These are phyloP conservation scores for Stentor coeruleus DNA, from an alignment of 73 alveolate species.

Conservation along the genomic window DNA sequence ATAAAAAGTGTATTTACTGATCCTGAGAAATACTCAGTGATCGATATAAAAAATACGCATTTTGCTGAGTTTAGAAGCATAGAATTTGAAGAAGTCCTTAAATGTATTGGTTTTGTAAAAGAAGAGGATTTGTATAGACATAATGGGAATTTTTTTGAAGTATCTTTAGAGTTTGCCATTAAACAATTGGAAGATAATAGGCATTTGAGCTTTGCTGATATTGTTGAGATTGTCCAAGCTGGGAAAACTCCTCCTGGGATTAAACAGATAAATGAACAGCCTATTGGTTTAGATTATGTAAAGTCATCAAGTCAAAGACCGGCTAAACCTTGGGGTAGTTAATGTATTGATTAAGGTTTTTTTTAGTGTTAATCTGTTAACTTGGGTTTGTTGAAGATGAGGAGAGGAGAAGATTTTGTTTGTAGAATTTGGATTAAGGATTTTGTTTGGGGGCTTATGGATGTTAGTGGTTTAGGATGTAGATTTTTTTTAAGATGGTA, in stretches of 20 bases:
- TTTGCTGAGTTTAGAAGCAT: conserved; percentile 22
- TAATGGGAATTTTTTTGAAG: neutral
- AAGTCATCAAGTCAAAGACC: neutral
- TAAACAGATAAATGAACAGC: neutral
- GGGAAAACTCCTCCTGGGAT: conserved; percentile 8
- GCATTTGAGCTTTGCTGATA: neutral
- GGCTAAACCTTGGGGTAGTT: neutral
- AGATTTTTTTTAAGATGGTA: no score
- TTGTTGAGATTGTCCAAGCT: neutral
- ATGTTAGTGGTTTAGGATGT: no score
- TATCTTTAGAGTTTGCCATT: neutral
- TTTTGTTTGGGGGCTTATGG: no score
- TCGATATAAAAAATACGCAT: neutral
- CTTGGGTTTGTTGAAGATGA: no score
- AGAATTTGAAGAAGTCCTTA: neutral
- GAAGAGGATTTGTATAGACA: neutral
- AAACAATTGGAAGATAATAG: neutral
- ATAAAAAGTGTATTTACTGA: neutral
- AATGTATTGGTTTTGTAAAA: neutral
- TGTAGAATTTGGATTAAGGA: no score
- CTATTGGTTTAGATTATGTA: neutral
- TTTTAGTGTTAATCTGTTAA: no score
- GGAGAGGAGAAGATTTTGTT: no score
- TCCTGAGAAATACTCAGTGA: neutral
- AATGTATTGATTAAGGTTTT: no score